Percentiles rank a stretch among this genome's conserved stretches.
phyloP scores from a whole-genome alignment of 176 grass and related monocot species.

The Lolium rigidum region DNA sequence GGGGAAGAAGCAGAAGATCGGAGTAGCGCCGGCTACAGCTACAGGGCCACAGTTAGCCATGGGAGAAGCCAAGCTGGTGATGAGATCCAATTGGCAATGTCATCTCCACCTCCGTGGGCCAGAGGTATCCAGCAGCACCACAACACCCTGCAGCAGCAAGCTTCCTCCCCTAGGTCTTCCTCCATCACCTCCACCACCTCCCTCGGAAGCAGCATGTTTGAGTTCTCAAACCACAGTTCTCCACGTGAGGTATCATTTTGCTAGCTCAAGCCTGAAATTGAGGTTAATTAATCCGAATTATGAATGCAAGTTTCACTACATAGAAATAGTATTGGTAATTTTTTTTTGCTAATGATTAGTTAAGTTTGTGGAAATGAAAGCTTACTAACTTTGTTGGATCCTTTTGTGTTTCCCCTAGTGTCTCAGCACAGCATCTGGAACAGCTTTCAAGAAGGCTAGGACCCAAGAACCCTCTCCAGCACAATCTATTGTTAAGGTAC shows the following conservation, averaged over 20 bases:
- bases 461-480: constrained; percentile 68
- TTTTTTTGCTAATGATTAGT: constrained; percentile 8
- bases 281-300: neutral
- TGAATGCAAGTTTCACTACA: constrained; percentile 5
- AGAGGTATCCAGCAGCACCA: constrained; percentile 46
- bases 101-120: constrained; percentile 50
- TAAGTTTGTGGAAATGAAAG: constrained; percentile 20
- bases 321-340: constrained; percentile 11
- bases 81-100: constrained; percentile 46
- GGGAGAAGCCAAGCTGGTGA: constrained; percentile 48
- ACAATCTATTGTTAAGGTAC: constrained; percentile 85
- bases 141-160: constrained; percentile 51
- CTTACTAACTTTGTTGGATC: constrained; percentile 42
- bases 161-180: constrained; percentile 80
- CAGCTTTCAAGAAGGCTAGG: constrained; percentile 96
- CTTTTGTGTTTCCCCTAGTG: constrained; percentile 54
- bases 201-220: constrained; percentile 64
- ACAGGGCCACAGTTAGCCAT: constrained; percentile 53
- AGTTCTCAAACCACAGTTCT: constrained; percentile 76
- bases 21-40: constrained; percentile 40
- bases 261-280: neutral
- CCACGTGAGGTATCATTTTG: constrained; percentile 45
- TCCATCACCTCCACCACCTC: constrained; percentile 58
- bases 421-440: constrained; percentile 73
- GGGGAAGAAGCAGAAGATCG: constrained; percentile 39